Conservation (phyloP, 2,329 filamentous ascomycete genomes). For the Clarireedia homoeocarpa region DNA sequence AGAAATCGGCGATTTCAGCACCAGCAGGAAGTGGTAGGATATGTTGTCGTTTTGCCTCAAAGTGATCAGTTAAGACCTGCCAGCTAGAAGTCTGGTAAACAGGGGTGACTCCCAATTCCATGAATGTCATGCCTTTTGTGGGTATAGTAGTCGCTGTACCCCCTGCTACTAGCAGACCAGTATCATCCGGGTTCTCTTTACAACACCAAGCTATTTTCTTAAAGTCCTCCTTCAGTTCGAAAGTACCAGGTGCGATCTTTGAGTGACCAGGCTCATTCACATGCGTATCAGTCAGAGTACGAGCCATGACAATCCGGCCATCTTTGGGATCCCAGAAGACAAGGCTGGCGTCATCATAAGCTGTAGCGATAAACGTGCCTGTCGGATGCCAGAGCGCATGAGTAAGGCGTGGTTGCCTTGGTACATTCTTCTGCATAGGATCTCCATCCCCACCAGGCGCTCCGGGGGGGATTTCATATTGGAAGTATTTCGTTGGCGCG, state of each 20-base stretch:
- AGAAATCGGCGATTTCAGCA: conserved; percentile 71
- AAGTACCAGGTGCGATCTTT: conserved; percentile 37
- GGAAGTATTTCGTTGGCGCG: conserved; percentile 66
- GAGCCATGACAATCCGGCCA: conserved; percentile 72
- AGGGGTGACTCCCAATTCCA: conserved; percentile 83
- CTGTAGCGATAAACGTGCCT: conserved; percentile 35
- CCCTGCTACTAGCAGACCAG: conserved; percentile 77
- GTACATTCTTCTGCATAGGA: conserved; percentile 49
- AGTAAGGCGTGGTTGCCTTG: conserved; percentile 65
- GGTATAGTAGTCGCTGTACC: conserved; percentile 61
- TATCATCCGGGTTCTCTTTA: conserved; percentile 89
- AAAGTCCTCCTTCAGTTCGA: conserved; percentile 64
- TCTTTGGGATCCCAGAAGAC: conserved; percentile 95
- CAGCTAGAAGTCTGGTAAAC: conserved; percentile 88
- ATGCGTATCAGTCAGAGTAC: conserved; percentile 67
- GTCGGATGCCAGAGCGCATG: conserved; percentile 93
- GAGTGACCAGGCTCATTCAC: conserved; percentile 55
- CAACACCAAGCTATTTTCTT: conserved; percentile 85
- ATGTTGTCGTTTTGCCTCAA: conserved; percentile 66
- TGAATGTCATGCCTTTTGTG: conserved; percentile 73
- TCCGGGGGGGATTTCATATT: conserved; percentile 73
- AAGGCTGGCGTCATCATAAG: conserved; percentile 63
- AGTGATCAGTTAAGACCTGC: conserved; percentile 72
- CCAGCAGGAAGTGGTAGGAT: conserved; percentile 70
- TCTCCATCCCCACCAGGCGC: conserved; percentile 69